A percentile compares a stretch with the other conserved stretches of the same genome.
phyloP scores from a whole-genome alignment of 2,329 filamentous ascomycete genomes.

The Trichoderma gracile region DNA sequence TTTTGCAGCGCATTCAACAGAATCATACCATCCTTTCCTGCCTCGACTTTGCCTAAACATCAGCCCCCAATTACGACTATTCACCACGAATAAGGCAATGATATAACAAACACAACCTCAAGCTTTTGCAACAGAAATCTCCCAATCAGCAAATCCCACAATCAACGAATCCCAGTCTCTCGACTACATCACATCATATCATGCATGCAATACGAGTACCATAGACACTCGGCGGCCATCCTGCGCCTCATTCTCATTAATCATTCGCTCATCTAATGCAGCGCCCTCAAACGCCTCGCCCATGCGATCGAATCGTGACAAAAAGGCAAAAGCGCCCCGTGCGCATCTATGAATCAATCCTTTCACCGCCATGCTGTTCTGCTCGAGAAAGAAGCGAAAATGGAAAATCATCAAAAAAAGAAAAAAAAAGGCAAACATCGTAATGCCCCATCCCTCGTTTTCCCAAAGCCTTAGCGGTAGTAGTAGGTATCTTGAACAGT shows the following conservation, averaged over 20 bases:
- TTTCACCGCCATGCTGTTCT: not conserved
- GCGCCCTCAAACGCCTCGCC: slow-evolving; percentile 26
- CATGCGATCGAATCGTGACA: too few species aligned
- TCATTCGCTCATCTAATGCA: slow-evolving; percentile 14
- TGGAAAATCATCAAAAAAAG: not conserved
- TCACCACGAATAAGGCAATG: too few species aligned
- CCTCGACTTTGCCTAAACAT: too few species aligned
- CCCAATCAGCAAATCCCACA: too few species aligned
- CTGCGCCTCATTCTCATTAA: not conserved
- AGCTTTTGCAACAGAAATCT: too few species aligned
- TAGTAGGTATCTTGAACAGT: slow-evolving; percentile 19
- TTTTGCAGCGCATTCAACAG: too few species aligned
- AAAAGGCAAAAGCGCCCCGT: not conserved
- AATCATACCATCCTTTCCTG: too few species aligned
- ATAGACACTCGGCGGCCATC: not conserved
- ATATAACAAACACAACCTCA: too few species aligned
- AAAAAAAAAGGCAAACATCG: slow-evolving; percentile 8
- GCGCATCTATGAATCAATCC: slow-evolving; percentile 30
- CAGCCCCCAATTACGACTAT: too few species aligned
- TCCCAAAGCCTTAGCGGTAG: slow-evolving; percentile 5
- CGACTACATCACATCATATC: too few species aligned
- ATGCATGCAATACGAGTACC: too few species aligned
- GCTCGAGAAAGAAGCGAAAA: not conserved
- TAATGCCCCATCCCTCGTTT: slow-evolving; percentile 17
- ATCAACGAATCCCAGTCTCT: too few species aligned